Base-by-base conservation (phyloP, 1,284 basidiomycete species). In the Apiotrichum sp. region DNA sequence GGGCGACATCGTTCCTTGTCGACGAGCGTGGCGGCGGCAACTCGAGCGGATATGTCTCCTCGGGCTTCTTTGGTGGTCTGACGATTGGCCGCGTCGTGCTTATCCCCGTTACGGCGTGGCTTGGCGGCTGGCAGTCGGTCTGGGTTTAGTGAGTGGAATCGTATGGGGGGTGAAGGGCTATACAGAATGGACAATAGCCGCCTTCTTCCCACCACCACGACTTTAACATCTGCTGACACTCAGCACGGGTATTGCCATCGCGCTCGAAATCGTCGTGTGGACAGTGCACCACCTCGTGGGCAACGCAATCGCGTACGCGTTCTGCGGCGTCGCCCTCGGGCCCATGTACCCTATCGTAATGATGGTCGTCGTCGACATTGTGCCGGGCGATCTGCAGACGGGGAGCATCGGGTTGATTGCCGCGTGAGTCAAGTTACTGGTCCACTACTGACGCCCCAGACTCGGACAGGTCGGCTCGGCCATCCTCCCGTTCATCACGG, bases 381-480 rank as follows among this genome's bases (percentile, higher is more conserved):
- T 88, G 2, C 85, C 85, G 4, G 77, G 76, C 6, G 83, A 82
- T 78, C 76, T 87, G 8, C 79, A 86, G 50, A 82, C 81, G 0
- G 84, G 78, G 1, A 80, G 82, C n/a, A 83, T 87, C 38, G 85
- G 86, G 1, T 84, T 83, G 82, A 64, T 69, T 13, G 73, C 72
- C 13, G 45, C 33, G 39, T 41, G n/a, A 16, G 40, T 41, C 22
- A 22, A 22, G 22, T 22, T 22, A 16, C 22, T 22, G 22, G 22
- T 22, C 22, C 22, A 38, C 8, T 16, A 82, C 82, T 13, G 6
- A 16, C n/a, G 11, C n/a, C 10, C 45, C 40, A 41, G 40, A 6
- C 75, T 86, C 47, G 86, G 86, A 0, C 83, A 84, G 63, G 81
- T 84, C 2, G 86, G 86, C 9, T 82, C 81, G 47, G 85, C 86